A percentile compares a stretch with the other conserved stretches of the same genome.
Evolutionary conservation across 352 stramenopile genomes (phyloP).

Genomic region (Pythium scleroteichum): DNA sequence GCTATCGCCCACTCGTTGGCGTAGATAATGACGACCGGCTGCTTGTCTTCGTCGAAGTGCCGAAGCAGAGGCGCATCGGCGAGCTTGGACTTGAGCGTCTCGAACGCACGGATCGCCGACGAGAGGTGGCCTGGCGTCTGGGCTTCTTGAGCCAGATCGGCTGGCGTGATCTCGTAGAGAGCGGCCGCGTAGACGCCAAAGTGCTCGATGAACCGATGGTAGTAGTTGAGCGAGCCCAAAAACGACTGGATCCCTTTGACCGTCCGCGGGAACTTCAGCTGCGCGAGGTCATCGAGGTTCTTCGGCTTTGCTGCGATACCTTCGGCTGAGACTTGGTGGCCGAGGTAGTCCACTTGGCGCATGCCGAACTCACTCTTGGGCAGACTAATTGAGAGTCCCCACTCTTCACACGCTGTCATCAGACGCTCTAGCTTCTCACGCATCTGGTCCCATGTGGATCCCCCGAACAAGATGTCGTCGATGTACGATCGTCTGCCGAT

Average conservation of each 20-base stretch:
- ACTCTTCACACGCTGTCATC: neutral
- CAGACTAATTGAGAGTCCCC: slow-evolving; percentile 5
- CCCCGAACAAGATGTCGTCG: too few relatives aligned
- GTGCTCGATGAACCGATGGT: too few relatives aligned
- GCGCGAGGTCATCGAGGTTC: too few relatives aligned
- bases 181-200: too few relatives aligned
- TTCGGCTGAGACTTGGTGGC: too few relatives aligned
- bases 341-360: neutral
- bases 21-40: slow-evolving; percentile 9
- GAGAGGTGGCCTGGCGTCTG: slow-evolving; percentile 9
- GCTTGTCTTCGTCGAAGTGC: slow-evolving; percentile 10
- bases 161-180: too few relatives aligned
- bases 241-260: too few relatives aligned
- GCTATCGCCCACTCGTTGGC: slow-evolving; percentile 12
- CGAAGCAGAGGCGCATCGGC: slow-evolving; percentile 12
- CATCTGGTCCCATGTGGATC: neutral
- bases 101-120: slow-evolving; percentile 6
- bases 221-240: too few relatives aligned
- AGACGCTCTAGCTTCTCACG: neutral
- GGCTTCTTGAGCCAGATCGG: neutral
- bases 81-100: neutral
- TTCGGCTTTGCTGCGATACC: too few relatives aligned
- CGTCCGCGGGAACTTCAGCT: too few relatives aligned
- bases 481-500: too few relatives aligned
- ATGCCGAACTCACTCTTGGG: slow-evolving; percentile 5